These are phyloP conservation scores for Discostella stelligera DNA, from an alignment of 352 stramenopile genomes.

Conservation along the genomic window DNA sequence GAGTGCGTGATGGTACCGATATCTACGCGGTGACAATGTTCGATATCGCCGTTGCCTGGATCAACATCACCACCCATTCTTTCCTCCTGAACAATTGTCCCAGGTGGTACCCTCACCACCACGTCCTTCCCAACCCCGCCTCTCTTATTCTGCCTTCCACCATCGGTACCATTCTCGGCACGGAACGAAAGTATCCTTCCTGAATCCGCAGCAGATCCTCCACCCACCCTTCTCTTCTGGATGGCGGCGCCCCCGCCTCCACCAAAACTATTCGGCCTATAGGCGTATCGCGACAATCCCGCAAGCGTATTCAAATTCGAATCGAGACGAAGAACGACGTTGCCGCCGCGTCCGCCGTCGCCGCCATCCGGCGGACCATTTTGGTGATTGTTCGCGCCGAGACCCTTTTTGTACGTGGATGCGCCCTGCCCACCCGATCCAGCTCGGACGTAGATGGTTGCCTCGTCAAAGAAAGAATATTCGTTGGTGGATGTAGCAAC, in stretches of 20 bases:
- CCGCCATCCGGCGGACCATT: constrained; percentile 80
- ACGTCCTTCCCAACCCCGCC: constrained; percentile 74
- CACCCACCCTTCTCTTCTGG: constrained; percentile 9
- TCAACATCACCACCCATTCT: constrained; percentile 36
- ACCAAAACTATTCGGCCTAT: constrained; percentile 73
- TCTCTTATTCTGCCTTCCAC: constrained; percentile 73
- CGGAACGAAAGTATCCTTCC: constrained; percentile 58
- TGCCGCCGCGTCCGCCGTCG: constrained; percentile 80
- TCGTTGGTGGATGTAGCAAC: constrained; percentile 46
- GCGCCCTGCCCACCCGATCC: constrained; percentile 73
- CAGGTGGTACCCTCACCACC: constrained; percentile 80
- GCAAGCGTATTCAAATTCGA: constrained; percentile 84
- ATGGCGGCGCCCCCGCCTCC: constrained; percentile 56
- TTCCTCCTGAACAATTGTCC: constrained; percentile 83
- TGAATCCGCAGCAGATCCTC: constrained; percentile 1
- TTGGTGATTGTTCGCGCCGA: constrained; percentile 53
- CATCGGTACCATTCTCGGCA: constrained; percentile 76
- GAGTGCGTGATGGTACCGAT: constrained; percentile 47
- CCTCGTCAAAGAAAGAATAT: constrained; percentile 83
- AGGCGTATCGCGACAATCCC: constrained; percentile 63
- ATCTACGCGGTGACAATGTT: constrained; percentile 28
- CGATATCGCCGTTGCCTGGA: neutral
- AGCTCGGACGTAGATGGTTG: constrained; percentile 69
- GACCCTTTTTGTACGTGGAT: constrained; percentile 68
- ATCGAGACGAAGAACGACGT: constrained; percentile 77